These are phyloP conservation scores for Calonectria fujianensis DNA, from an alignment of 2,329 filamentous ascomycete species.

Conservation along the genomic window DNA sequence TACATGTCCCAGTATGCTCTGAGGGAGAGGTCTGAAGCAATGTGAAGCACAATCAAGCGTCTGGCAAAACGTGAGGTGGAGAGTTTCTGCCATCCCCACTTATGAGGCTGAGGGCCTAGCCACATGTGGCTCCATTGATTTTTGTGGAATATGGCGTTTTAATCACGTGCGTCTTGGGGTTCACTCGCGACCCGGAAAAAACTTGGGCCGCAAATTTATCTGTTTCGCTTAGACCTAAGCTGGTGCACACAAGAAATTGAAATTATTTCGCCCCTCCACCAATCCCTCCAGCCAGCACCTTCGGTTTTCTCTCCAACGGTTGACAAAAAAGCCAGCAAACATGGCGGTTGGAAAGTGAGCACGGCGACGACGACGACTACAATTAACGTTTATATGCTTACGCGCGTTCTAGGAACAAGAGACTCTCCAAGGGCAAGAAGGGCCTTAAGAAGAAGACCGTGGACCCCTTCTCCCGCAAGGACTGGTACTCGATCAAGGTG, in stretches of 20 bases:
- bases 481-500: constrained; percentile 99
- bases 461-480: constrained; percentile 98
- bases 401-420: constrained; percentile 88
- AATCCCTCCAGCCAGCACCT: constrained; percentile 65
- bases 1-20: not conserved
- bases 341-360: constrained; percentile 78
- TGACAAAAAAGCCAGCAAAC: constrained; percentile 71
- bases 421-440: constrained; percentile 99
- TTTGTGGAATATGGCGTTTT: not conserved
- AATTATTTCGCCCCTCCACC: constrained; percentile 65
- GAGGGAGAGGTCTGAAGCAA: not conserved
- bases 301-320: constrained; percentile 66
- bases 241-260: constrained; percentile 63
- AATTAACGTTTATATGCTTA: constrained; percentile 48
- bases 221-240: constrained; percentile 63
- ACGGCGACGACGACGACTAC: constrained; percentile 38
- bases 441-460: constrained; percentile 99
- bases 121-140: constrained; percentile 16
- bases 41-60: not conserved
- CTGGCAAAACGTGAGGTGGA: not conserved
- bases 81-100: not conserved
- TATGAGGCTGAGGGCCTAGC: not conserved
- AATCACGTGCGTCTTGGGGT: constrained; percentile 49
- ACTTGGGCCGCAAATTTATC: constrained; percentile 53
- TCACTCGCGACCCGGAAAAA: constrained; percentile 55